Conservation (phyloP, 73 alveolate genomes). For the Paraurostyla sp. region DNA sequence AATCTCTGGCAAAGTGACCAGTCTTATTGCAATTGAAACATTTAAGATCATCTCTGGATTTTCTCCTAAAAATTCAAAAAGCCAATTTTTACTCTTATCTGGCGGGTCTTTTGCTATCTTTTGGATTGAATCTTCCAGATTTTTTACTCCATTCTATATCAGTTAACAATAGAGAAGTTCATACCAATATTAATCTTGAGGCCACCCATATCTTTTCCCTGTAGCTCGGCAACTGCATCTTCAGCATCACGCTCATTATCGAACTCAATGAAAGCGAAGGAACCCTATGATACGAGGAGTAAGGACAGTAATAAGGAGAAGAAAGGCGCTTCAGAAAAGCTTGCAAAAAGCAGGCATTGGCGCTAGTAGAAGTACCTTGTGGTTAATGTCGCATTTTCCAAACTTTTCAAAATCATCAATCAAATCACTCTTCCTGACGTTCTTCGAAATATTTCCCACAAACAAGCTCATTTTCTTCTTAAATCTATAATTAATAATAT, state of each 20-base stretch:
- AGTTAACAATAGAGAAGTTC: neutral
- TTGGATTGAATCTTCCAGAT: constrained; percentile 60
- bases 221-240: constrained; percentile 67
- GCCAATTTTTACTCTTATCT: neutral
- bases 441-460: constrained; percentile 75
- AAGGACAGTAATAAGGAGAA: neutral
- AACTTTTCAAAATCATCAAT: constrained; percentile 69
- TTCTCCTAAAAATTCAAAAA: neutral
- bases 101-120: constrained; percentile 57
- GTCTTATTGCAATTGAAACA: constrained; percentile 69
- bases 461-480: constrained; percentile 64
- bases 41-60: constrained; percentile 53
- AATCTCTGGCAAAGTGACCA: constrained; percentile 76
- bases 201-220: constrained; percentile 79
- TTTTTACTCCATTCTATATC: constrained; percentile 73
- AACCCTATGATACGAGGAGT: constrained; percentile 69
- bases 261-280: constrained; percentile 74
- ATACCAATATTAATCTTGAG: constrained; percentile 59
- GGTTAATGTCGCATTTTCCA: constrained; percentile 69
- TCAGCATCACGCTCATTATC: constrained; percentile 77
- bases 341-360: constrained; percentile 23
- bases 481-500: neutral
- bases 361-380: constrained; percentile 58
- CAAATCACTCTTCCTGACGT: constrained; percentile 60
- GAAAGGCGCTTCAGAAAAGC: neutral